Base-by-base conservation (phyloP, 2,329 filamentous ascomycete species). In the Pezicula radicicola region DNA sequence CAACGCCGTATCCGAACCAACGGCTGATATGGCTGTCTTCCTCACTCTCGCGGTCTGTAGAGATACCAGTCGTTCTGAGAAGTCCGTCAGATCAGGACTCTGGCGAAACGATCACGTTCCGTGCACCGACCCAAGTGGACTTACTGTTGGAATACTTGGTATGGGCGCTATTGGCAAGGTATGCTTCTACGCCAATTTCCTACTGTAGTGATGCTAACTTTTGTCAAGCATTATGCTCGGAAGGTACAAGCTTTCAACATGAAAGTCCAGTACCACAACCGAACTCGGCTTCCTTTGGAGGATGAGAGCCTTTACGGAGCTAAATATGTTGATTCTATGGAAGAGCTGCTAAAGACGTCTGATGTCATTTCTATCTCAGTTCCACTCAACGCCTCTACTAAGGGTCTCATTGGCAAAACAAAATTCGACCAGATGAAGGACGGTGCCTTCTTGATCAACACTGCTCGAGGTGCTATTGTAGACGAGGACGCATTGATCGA, bases 181-280 rank as follows among this genome's bases (percentile, higher is more conserved):
- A 51, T 33, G 46, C 21, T 35, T 36, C 37, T 25, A 7, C 8
- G n/a, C 15, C 30, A n/a, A 9, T 16, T 18, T 13, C 42, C 48
- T 13, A 18, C 27, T 43, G 21, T 16, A n/a, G 16, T 19, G 39
- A 12, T 12, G 37, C 25, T 51, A 18, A 50, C 37, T 30, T 21
- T 10, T 46, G 4, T n/a, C 7, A 75, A 85, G 42, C 88, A 89
- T 63, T 70, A 92, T 61, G 88, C 86, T 61, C 78, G 72, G 63
- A 90, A 90, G 70, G 86, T 84, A 3, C 75, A 80, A 49, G 86
- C 77, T 0, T 91, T 93, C 64, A 86, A 84, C 9, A 90, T 93
- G 86, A 77, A 70, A 51, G 75, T 90, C 13, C 76, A 83, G 33
- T 93, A 93, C 62, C 76, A 89, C 63, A 92, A 92, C 66, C 82